Evolutionary conservation across 2,329 filamentous ascomycete genomes (phyloP), one percentile per base, ranked within the genome.

Genomic region (Passalora sequoiae): DNA sequence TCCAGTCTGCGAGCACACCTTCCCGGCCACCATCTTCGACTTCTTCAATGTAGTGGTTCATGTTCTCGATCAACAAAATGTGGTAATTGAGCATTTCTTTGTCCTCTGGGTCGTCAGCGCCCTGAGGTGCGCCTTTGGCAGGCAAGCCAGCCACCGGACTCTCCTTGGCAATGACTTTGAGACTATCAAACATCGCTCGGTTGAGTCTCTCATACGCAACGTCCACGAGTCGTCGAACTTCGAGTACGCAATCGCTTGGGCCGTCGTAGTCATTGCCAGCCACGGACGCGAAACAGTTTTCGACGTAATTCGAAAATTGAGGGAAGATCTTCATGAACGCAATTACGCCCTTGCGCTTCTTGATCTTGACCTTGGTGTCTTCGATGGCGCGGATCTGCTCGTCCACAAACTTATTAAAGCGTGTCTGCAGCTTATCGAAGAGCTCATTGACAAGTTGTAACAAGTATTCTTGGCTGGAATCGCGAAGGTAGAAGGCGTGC

Each of bases 301-400:
- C 89, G 1, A 96, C 78, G 0, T 85, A 81, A 1, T 78, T 68
- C n/a, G 82, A 82, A 67, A 96, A 96, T 46, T 83, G 73, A 0
- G 91, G 92, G 72, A 97, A 97, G 29, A 91, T 84, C 52, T 87
- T 86, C 72, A 97, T 91, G 66, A 97, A 97, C 12, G 83, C 83
- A 58, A 97, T 96, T 44, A 98, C 87, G 8, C 92, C 91, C 69
- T 94, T 96, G 55, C 92, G 84, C 73, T 97, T 97, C 73, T 95
- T 96, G 68, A 96, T 89, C 72, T 96, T 96, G 65, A 98, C 91
- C 68, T 97, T 97, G 28, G 89, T 97, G 49, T 97, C 92, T 67
- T 97, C 92, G 51, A 97, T 95, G 4, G 89, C 89, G 19, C 87
- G 86, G 46, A 97, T 85, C 64, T 98, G 92, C 52, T 95, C 88